Evolutionary conservation across 1,284 basidiomycete genomes (phyloP), one percentile per base, ranked within the genome.

Genomic region (Taiwanofungus camphoratus): DNA sequence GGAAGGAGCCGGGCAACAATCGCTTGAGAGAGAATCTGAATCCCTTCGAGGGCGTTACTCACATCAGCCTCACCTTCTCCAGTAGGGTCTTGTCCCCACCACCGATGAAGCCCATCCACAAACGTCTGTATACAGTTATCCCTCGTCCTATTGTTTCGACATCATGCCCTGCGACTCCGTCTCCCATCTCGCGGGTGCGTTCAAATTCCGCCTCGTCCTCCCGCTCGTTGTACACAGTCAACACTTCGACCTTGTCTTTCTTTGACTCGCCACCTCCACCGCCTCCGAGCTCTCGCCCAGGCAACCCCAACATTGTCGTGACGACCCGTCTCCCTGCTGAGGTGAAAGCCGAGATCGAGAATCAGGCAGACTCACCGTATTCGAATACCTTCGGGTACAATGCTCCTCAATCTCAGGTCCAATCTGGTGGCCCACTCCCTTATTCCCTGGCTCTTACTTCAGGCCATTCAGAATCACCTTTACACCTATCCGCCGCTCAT

Each of bases 91-190:
- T n/a, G n/a, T n/a, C n/a, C n/a, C n/a, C n/a, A n/a, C n/a, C n/a
- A n/a, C 27, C 69, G 53, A 77, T 77, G 70, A 75, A 74, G 66
- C 66, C 68, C 31, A 69, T 78, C 16, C 76, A 74, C 51, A 77
- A 75, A 52, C 69, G 74, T 12, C 60, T 79, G 30, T 74, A 68
- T 55, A 67, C 67, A 12, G 72, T 67, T 41, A 59, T 78, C 4
- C 72, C 74, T n/a, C 59, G 64, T 26, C 53, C 59, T 5, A 43
- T 52, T 12, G 40, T 50, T 32, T 26, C 54, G 24, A 23, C 51
- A 9, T 26, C 56, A 23, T 46, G 52, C 7, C 18, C 55, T 9
- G 42, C 55, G 7, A 45, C 57, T 21, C 52, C 61, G 38, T 51
- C 66, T 5, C 49, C 64, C 5, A 52, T 56, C 44, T 59, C 68